phyloP scores from a whole-genome alignment of 2,329 filamentous ascomycete genomes.

The Beauveria medogensis region DNA sequence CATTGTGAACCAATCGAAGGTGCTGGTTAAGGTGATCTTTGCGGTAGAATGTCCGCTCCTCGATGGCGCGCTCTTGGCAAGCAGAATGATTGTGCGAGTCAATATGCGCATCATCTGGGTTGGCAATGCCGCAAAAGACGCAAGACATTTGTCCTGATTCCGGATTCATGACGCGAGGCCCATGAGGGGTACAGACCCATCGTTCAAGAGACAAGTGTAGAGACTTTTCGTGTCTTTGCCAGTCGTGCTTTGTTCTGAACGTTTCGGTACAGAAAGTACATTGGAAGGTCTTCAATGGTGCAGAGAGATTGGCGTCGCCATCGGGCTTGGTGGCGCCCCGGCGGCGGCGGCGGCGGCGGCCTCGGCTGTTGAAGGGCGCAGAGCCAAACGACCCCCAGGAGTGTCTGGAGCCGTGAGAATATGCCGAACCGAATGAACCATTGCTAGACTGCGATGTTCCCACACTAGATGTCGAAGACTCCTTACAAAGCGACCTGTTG shows the following conservation, averaged over 20 bases:
- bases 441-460: conserved; percentile 54
- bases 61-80: conserved; percentile 56
- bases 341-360: conserved; percentile 42
- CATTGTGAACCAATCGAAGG: conserved; percentile 52
- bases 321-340: conserved; percentile 30
- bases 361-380: conserved; percentile 32
- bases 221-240: conserved; percentile 64
- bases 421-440: conserved; percentile 50
- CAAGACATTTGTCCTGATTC: conserved; percentile 50
- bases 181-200: conserved; percentile 57
- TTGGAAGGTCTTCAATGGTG: conserved; percentile 50
- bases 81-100: conserved; percentile 52
- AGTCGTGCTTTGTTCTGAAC: conserved; percentile 61
- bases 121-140: conserved; percentile 50
- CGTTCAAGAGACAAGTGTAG: conserved; percentile 55
- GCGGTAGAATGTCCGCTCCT: conserved; percentile 57
- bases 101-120: conserved; percentile 47
- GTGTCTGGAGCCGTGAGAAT: conserved; percentile 49
- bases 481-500: conserved; percentile 47
- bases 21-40: conserved; percentile 63
- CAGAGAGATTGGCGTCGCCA: conserved; percentile 25
- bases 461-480: conserved; percentile 52
- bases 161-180: conserved; percentile 46
- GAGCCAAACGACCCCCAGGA: conserved; percentile 46
- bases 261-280: conserved; percentile 64